Conservation (phyloP, 495 filamentous ascomycete species). For the Chaetomium cochliodes region DNA sequence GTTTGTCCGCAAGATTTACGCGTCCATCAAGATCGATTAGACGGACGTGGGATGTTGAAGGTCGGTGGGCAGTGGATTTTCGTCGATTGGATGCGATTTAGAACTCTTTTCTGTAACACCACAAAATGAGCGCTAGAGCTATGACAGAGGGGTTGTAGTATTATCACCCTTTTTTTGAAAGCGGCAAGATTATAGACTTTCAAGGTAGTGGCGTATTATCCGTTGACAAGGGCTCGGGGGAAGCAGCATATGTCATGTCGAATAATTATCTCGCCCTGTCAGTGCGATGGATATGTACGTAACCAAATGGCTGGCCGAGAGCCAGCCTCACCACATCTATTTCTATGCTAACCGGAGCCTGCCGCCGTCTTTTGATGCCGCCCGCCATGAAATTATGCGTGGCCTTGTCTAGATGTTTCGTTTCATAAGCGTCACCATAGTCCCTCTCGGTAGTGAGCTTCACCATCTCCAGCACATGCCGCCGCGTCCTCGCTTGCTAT, state of each 20-base stretch:
- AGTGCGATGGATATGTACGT: no score
- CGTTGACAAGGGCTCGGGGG: no score
- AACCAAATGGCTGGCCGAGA: no score
- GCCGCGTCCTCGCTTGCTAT: neutral
- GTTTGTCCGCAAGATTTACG: constrained; percentile 90
- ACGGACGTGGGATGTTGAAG: neutral
- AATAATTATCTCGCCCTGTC: no score
- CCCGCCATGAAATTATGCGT: no score
- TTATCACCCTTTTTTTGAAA: neutral
- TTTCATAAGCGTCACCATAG: neutral
- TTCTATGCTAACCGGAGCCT: no score
- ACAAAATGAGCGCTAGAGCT: neutral
- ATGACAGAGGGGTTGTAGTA: neutral
- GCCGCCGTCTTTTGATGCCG: no score
- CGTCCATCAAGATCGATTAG: constrained; percentile 93
- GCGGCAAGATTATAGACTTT: neutral
- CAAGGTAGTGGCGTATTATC: no score
- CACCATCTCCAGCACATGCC: neutral
- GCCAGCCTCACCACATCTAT: no score
- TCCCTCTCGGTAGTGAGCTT: no score
- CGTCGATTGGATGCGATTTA: neutral
- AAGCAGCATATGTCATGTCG: no score
- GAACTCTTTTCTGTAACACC: constrained; percentile 2
- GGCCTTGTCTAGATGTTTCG: no score
- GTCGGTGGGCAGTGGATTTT: neutral